These are phyloP conservation scores for Zelonia costaricensis DNA, from an alignment of 208 protist species.

Conservation along the genomic window DNA sequence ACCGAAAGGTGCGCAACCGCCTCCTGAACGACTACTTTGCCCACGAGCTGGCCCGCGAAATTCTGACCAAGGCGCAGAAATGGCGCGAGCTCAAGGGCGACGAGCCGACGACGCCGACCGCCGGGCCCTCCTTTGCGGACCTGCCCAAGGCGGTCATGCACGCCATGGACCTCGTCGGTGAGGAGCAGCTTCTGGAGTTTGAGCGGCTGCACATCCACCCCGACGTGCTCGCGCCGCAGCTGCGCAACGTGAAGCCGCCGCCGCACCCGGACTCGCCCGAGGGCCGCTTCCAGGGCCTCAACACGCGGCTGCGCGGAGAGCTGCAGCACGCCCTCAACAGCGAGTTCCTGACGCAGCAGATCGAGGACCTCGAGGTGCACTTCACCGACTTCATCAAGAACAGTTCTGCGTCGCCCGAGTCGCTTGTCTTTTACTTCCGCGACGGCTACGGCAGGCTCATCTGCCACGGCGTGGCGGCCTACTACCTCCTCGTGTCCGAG, in stretches of 20 bases:
- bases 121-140: slow-evolving; percentile 54
- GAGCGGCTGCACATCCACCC: slow-evolving; percentile 17
- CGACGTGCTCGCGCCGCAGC: slow-evolving; percentile 19
- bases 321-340: slow-evolving; percentile 82
- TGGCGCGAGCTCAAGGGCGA: slow-evolving; percentile 32
- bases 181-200: slow-evolving; percentile 47
- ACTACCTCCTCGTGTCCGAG: slow-evolving; percentile 77
- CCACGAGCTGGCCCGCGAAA: slow-evolving; percentile 45
- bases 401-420: slow-evolving; percentile 32
- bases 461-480: slow-evolving; percentile 84
- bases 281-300: slow-evolving; percentile 68
- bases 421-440: slow-evolving; percentile 71
- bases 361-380: slow-evolving; percentile 76
- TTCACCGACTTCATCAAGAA: slow-evolving; percentile 61
- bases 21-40: slow-evolving; percentile 85
- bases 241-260: slow-evolving; percentile 22
- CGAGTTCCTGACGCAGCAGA: slow-evolving; percentile 77
- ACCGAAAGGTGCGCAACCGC: slow-evolving; percentile 78
- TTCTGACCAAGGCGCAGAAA: slow-evolving; percentile 50
- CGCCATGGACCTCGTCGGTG: slow-evolving; percentile 69
- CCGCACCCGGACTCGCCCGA: slow-evolving; percentile 66
- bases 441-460: slow-evolving; percentile 88
- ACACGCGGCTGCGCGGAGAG: slow-evolving; percentile 70
- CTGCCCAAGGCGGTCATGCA: slow-evolving; percentile 56
- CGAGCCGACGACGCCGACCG: slow-evolving; percentile 11